These are phyloP conservation scores for Ceratonia siliqua DNA, from an alignment of 306 rosid genomes.

Conservation along the genomic window DNA sequence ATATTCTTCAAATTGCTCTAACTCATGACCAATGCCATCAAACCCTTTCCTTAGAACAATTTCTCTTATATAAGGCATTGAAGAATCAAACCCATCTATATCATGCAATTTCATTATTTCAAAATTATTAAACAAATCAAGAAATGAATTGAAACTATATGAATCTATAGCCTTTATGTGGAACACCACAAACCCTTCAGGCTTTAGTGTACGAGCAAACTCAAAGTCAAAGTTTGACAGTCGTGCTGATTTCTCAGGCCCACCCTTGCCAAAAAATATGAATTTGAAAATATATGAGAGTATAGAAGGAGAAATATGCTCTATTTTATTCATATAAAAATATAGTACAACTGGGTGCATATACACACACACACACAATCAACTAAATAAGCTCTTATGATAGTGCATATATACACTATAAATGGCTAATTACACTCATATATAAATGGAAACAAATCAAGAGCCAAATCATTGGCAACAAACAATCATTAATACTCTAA, in stretches of 20 bases:
- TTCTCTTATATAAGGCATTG: constrained; percentile 66
- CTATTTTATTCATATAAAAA: too few species aligned
- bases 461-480: too few species aligned
- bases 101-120: constrained; percentile 60
- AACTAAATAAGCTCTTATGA: too few species aligned
- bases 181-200: constrained; percentile 83
- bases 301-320: too few species aligned
- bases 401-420: too few species aligned
- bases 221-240: constrained; percentile 59
- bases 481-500: too few species aligned
- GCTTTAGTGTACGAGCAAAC: constrained; percentile 70
- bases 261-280: constrained; percentile 62
- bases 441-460: too few species aligned
- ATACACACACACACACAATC: too few species aligned
- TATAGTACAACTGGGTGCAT: too few species aligned
- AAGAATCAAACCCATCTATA: constrained; percentile 55
- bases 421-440: too few species aligned
- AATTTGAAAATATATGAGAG: too few species aligned
- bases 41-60: constrained; percentile 55
- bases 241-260: constrained; percentile 47
- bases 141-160: constrained; percentile 84
- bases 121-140: constrained; percentile 76
- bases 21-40: not conserved
- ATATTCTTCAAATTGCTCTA: not conserved
- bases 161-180: constrained; percentile 79